Percentiles rank a stretch among this genome's conserved stretches.
These are phyloP conservation scores for Pythium coloratum DNA, from an alignment of 352 stramenopile genomes.

Conservation along the genomic window DNA sequence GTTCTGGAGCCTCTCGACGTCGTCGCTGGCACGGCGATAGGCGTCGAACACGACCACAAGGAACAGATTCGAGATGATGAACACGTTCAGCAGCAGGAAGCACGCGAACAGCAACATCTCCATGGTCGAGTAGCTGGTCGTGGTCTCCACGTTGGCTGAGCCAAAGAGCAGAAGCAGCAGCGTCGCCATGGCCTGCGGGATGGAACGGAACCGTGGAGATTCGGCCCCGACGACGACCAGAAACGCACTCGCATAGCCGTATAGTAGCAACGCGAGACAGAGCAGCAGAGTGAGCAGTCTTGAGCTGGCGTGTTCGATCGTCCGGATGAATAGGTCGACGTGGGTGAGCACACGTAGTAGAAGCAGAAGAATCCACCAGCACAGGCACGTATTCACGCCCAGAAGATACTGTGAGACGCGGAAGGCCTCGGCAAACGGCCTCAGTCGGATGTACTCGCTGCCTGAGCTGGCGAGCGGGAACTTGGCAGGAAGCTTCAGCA, in stretches of 20 bases:
- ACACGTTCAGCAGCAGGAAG: constrained; percentile 48
- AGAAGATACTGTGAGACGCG: constrained; percentile 39
- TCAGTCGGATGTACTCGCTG: constrained; percentile 35
- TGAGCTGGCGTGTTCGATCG: constrained; percentile 29
- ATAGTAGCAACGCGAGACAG: constrained; percentile 35
- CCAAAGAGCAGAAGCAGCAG: constrained; percentile 42
- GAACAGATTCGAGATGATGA: constrained; percentile 47
- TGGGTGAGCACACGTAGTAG: constrained; percentile 39
- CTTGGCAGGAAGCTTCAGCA: constrained; percentile 36
- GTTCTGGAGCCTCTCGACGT: constrained; percentile 27
- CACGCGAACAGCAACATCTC: constrained; percentile 36
- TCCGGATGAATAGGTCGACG: constrained; percentile 45
- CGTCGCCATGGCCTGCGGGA: constrained; percentile 34
- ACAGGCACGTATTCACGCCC: constrained; percentile 40
- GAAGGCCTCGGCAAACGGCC: constrained; percentile 40
- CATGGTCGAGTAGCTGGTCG: constrained; percentile 26
- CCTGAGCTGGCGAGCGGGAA: constrained; percentile 31
- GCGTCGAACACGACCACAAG: constrained; percentile 47
- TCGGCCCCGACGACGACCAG: constrained; percentile 39
- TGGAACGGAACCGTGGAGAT: constrained; percentile 36
- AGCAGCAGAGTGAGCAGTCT: constrained; percentile 40
- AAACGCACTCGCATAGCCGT: constrained; percentile 51
- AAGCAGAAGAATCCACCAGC: constrained; percentile 44
- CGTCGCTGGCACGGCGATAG: constrained; percentile 34
- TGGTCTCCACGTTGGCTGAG: constrained; percentile 16